Evolutionary conservation across 441 rosid genomes (phyloP).

Genomic region (Biscutella auriculata): DNA sequence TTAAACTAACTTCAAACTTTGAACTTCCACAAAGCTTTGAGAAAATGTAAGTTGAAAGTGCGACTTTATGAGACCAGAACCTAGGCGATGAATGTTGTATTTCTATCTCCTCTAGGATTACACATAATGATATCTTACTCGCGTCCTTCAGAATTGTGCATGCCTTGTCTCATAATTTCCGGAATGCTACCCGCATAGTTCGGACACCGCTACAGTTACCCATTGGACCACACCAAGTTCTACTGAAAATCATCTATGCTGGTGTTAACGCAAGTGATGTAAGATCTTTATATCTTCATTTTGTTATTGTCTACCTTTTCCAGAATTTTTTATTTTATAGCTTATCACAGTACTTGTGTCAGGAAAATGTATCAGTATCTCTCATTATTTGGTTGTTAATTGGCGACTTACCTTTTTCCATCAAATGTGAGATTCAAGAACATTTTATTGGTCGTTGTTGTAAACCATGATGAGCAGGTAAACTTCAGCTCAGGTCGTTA

Average conservation of each 20-base stretch:
- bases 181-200: slow-evolving; percentile 61
- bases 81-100: neutral
- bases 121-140: slow-evolving; percentile 14
- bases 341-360: neutral
- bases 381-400: no score
- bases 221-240: slow-evolving; percentile 59
- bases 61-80: neutral
- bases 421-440: neutral
- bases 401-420: neutral
- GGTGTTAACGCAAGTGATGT: slow-evolving; percentile 99
- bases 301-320: neutral
- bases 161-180: slow-evolving; percentile 74
- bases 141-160: slow-evolving; percentile 72
- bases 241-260: slow-evolving; percentile 74
- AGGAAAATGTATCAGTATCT: no score
- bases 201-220: slow-evolving; percentile 44
- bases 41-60: slow-evolving; percentile 57
- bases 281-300: slow-evolving; percentile 34
- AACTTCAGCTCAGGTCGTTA: slow-evolving; percentile 97
- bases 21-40: slow-evolving; percentile 69
- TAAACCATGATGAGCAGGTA: slow-evolving; percentile 41
- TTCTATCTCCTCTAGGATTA: slow-evolving; percentile 9
- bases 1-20: slow-evolving; percentile 26
- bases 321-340: neutral
- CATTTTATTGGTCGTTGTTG: neutral